Conservation (phyloP, 805 yeast species). For the Yarrowia alimentaria region DNA sequence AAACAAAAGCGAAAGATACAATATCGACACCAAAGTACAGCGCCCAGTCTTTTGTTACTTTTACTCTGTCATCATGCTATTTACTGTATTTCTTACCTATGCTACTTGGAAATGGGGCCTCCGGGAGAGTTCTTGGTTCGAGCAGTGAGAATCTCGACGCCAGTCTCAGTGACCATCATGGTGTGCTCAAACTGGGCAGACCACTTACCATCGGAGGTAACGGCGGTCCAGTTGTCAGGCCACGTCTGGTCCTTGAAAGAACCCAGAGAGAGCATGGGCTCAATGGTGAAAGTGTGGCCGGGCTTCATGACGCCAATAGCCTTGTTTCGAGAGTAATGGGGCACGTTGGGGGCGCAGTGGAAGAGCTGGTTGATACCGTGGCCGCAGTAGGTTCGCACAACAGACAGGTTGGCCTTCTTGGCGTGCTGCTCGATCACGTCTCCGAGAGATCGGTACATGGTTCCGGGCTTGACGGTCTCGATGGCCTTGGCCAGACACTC, state of each 20-base stretch:
- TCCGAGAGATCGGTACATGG: slow-evolving; percentile 82
- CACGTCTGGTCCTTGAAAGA: slow-evolving; percentile 75
- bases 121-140: slow-evolving; percentile 83
- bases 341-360: slow-evolving; percentile 90
- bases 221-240: slow-evolving; percentile 98
- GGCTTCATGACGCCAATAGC: slow-evolving; percentile 92
- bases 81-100: no score
- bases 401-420: slow-evolving; percentile 70
- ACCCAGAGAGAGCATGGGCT: slow-evolving; percentile 94
- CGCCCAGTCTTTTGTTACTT: no score
- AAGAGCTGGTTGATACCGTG: slow-evolving; percentile 86
- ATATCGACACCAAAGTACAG: no score
- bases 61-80: no score
- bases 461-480: slow-evolving; percentile 83
- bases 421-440: slow-evolving; percentile 87
- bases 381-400: slow-evolving; percentile 87
- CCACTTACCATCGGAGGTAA: slow-evolving; percentile 82
- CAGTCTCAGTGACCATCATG: slow-evolving; percentile 85
- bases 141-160: slow-evolving; percentile 85
- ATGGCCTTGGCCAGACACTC: slow-evolving; percentile 85
- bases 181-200: slow-evolving; percentile 96
- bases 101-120: slow-evolving; percentile 46
- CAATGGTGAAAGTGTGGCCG: slow-evolving; percentile 95
- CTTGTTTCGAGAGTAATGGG: slow-evolving; percentile 92
- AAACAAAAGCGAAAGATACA: no score